These are phyloP conservation scores for Backusella mclennaniae DNA, from an alignment of 192 early-diverging fungal genomes.

Conservation along the genomic window DNA sequence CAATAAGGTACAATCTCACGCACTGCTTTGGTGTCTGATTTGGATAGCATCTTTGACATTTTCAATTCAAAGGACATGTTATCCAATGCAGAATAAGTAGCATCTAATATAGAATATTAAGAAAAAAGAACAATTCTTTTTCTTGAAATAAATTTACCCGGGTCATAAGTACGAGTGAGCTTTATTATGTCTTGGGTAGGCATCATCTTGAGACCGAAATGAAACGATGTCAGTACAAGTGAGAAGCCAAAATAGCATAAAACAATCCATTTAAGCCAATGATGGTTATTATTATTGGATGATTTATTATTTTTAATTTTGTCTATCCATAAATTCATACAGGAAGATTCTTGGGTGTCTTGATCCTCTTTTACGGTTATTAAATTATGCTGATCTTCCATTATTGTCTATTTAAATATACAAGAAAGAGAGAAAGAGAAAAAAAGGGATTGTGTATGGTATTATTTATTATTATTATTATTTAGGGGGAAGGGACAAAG, in stretches of 20 bases:
- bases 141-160: constrained; percentile 1
- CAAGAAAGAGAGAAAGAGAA: background rate
- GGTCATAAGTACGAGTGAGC: constrained; percentile 25
- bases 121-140: background rate
- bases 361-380: background rate
- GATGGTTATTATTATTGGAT: background rate
- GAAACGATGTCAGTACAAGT: background rate
- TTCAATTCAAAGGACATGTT: constrained; percentile 24
- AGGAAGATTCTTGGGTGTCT: background rate
- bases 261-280: background rate
- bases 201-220: background rate
- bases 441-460: background rate
- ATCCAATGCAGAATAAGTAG: constrained; percentile 24
- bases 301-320: background rate
- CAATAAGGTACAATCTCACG: constrained; percentile 33
- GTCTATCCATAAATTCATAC: background rate
- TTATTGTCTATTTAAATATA: background rate
- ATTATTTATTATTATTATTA: background rate
- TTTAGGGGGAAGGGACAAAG: background rate
- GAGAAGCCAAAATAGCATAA: background rate
- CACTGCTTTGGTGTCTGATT: constrained; percentile 3
- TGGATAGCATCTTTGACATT: constrained; percentile 35
- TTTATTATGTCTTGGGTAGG: background rate
- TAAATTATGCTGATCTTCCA: background rate
- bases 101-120: background rate